phyloP scores from a whole-genome alignment of 768 basidiomycete species.

The Lentinula aciculospora region DNA sequence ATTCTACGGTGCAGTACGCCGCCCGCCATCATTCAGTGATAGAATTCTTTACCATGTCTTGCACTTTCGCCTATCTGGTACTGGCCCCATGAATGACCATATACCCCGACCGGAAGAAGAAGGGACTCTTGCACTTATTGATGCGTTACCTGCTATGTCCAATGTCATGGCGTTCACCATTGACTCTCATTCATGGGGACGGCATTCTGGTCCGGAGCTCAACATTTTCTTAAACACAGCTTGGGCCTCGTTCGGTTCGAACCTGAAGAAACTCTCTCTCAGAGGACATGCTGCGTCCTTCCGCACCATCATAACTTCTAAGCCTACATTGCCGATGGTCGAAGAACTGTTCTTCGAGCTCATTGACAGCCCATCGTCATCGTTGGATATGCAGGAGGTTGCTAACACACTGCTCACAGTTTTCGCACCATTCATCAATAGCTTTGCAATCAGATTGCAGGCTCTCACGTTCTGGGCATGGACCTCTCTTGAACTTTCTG shows the following conservation, averaged over 20 bases:
- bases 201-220: slow-evolving; percentile 23
- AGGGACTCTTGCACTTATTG: slow-evolving; percentile 22
- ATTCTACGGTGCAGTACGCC: background rate
- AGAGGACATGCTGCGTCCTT: slow-evolving; percentile 31
- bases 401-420: slow-evolving; percentile 21
- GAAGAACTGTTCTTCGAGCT: slow-evolving; percentile 34
- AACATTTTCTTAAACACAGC: slow-evolving; percentile 27
- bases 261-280: slow-evolving; percentile 27
- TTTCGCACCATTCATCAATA: slow-evolving; percentile 36
- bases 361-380: slow-evolving; percentile 22
- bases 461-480: slow-evolving; percentile 34
- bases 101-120: slow-evolving; percentile 17
- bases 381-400: slow-evolving; percentile 13
- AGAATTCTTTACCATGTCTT: slow-evolving; percentile 9
- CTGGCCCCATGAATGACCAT: background rate
- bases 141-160: slow-evolving; percentile 24
- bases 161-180: slow-evolving; percentile 30
- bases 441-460: slow-evolving; percentile 26
- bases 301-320: slow-evolving; percentile 24
- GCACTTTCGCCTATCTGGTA: slow-evolving; percentile 7
- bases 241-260: slow-evolving; percentile 34
- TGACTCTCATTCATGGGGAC: slow-evolving; percentile 29
- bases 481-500: slow-evolving; percentile 34
- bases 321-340: slow-evolving; percentile 24
- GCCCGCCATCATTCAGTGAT: background rate